Evolutionary conservation across 306 rosid genomes (phyloP).

Genomic region (Trichosanthes cucumerina): DNA sequence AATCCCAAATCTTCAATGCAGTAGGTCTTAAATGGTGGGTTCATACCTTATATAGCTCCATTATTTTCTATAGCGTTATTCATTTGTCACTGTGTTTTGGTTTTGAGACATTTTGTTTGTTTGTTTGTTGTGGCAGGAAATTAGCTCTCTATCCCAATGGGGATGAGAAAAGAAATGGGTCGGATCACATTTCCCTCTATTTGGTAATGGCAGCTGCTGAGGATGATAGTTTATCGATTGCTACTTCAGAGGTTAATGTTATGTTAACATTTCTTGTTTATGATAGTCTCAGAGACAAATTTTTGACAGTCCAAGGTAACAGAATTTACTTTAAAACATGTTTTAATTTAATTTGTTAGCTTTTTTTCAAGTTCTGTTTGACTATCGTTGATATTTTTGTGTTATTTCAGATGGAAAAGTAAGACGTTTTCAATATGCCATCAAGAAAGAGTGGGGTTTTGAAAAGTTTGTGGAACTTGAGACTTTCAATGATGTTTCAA

Average conservation of each 20-base stretch:
- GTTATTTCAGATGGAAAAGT: background rate
- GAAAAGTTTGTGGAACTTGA: background rate
- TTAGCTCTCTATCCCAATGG: background rate
- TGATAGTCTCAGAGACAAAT: background rate
- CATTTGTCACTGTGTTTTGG: no score
- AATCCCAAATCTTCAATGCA: background rate
- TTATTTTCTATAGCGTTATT: no score
- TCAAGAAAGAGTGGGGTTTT: background rate
- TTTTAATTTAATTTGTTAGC: background rate
- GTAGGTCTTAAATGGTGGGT: background rate
- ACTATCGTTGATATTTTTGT: background rate
- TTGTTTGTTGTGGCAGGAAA: no score
- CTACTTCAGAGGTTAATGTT: background rate
- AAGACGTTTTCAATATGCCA: background rate
- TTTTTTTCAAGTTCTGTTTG: background rate
- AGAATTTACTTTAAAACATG: background rate
- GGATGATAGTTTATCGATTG: background rate
- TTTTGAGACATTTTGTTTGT: no score
- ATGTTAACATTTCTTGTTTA: background rate
- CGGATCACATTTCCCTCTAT: background rate
- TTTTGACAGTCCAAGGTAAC: background rate
- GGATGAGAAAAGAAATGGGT: background rate
- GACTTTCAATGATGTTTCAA: background rate
- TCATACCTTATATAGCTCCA: no score
- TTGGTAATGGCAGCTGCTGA: background rate